phyloP scores from a whole-genome alignment of 2,329 filamentous ascomycete species.

The Aurifilum marmelostoma region DNA sequence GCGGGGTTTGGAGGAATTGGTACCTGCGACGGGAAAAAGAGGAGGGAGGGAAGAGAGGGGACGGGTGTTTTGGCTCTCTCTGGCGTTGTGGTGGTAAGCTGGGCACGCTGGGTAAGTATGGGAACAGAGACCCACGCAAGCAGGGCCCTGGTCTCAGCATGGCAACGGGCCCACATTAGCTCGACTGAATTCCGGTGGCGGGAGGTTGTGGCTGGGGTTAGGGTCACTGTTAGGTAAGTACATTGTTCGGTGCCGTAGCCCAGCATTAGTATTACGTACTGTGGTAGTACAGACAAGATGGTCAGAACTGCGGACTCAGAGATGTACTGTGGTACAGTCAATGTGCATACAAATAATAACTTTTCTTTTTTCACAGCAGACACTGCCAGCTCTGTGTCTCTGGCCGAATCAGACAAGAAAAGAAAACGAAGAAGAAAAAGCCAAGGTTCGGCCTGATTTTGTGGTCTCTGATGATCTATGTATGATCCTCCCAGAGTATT shows the following conservation, averaged over 20 bases:
- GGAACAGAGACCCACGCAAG: neutral
- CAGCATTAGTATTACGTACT: neutral
- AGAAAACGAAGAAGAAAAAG: neutral
- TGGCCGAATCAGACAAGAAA: neutral
- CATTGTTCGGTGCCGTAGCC: neutral
- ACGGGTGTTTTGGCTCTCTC: slow-evolving; percentile 4
- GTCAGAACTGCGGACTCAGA: neutral
- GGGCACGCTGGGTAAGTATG: neutral
- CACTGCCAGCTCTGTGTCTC: too few species aligned
- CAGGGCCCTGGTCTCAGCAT: neutral
- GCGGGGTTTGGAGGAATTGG: slow-evolving; percentile 23
- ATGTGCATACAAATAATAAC: neutral
- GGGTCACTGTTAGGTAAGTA: slow-evolving; percentile 6
- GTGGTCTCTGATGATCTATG: too few species aligned
- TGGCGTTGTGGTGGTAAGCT: slow-evolving; percentile 24
- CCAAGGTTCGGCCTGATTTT: too few species aligned
- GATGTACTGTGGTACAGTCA: neutral
- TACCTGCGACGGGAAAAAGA: slow-evolving; percentile 15
- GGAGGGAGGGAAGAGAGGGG: slow-evolving; percentile 14
- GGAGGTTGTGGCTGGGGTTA: slow-evolving; percentile 16
- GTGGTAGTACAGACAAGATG: neutral
- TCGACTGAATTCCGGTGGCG: slow-evolving; percentile 9
- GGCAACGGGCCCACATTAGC: neutral
- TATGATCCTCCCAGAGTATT: too few species aligned
- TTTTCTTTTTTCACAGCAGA: too few species aligned